Evolutionary conservation across 2,329 filamentous ascomycete genomes (phyloP), one percentile per base, ranked within the genome.

Genomic region (Nemania bipapillata): DNA sequence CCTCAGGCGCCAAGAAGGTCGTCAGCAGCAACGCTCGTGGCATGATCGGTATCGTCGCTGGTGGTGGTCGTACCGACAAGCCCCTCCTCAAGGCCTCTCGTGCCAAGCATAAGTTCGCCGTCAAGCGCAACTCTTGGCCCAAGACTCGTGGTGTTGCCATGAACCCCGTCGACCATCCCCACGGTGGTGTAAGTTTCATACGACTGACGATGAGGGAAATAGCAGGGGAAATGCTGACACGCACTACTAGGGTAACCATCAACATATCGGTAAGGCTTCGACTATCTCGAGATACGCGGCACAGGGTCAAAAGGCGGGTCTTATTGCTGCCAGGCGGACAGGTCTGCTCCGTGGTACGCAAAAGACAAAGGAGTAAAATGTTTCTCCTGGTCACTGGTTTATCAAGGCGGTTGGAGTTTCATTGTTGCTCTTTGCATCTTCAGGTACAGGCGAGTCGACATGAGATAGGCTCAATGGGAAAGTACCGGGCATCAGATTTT

Each of bases 61-160:
- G 96, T 88, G 96, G 96, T 90, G 96, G 96, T 85, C 92, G 96
- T 88, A 99, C 96, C 85, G 96, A 99, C 90, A 99, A 99, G 91
- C 96, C 96, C 80, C 89, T 99, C 83, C 89, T 99, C 81, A 99
- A 99, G 95, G 96, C 96, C 81, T 98, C 95, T 81, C 93, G 96
- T 83, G 96, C 96, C 82, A 99, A 98, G 93, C 95, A 98, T 85
- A 99, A 99, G 92, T 99, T 97, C 88, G 94, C 94, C 79, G 96
- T 97, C 88, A 99, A 99, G 94, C 94, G 96, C 84, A 98, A 99
- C 93, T 95, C 91, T 83, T 99, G 96, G 96, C 96, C 96, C 87
- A 97, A 97, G 93, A 99, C 96, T 90, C 95, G 96, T 96, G 96
- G 96, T 97, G 96, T 99, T 91, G 96, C 96, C 86, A 99, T 99